phyloP scores from a whole-genome alignment of 768 basidiomycete genomes.

The Tricholoma saponaceum region DNA sequence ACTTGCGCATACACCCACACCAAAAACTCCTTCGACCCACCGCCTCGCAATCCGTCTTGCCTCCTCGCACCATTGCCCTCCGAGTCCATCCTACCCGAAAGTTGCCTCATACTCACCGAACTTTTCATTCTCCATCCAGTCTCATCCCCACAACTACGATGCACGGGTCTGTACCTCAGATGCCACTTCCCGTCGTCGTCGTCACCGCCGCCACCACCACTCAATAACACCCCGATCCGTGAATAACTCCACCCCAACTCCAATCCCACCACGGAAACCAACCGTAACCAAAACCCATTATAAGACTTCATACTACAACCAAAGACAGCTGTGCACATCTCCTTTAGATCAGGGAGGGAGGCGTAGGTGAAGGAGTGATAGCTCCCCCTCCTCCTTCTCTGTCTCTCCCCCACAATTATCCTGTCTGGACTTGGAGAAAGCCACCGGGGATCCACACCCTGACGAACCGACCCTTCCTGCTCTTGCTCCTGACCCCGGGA shows the following conservation, averaged over 20 bases:
- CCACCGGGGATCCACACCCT: neutral
- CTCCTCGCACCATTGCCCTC: neutral
- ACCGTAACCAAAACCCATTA: constrained; percentile 1
- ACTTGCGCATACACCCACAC: neutral
- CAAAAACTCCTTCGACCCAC: neutral
- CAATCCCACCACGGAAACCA: neutral
- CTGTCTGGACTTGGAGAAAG: neutral
- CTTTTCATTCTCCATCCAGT: neutral
- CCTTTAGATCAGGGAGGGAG: neutral
- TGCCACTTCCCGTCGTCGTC: too few species aligned
- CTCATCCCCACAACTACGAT: neutral
- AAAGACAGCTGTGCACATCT: neutral
- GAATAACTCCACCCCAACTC: neutral
- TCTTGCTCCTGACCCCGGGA: neutral
- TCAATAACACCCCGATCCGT: neutral
- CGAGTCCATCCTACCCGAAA: neutral
- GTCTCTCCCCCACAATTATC: neutral
- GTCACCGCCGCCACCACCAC: neutral
- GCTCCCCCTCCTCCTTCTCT: neutral
- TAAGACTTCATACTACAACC: neutral
- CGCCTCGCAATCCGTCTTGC: neutral
- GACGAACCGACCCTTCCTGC: neutral
- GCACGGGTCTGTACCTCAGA: too few species aligned
- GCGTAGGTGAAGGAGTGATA: too few species aligned
- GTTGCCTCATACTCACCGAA: neutral